Evolutionary conservation across 2,329 filamentous ascomycete species (phyloP), one percentile per base, ranked within the genome.

Genomic region (Neurospora sp.): DNA sequence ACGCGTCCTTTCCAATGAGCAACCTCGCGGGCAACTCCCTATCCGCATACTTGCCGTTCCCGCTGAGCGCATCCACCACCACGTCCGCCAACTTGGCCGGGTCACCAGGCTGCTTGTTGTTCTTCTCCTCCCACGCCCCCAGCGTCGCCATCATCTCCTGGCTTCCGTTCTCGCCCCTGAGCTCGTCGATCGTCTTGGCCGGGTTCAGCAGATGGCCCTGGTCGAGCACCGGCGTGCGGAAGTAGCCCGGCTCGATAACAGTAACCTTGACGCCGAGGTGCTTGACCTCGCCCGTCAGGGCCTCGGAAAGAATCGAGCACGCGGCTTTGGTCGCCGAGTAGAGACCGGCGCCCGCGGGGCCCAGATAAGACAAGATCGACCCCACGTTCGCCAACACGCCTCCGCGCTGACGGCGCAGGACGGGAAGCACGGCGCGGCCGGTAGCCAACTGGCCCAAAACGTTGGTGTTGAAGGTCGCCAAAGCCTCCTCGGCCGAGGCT

Each of bases 261-360:
- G 67, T 69, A 42, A 69, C 68, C 68, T 68, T 40, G 67, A 73
- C 70, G 4, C 72, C 72, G 8, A 73, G 70, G 11, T 36, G 66
- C n/a, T 67, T 66, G 66, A 73, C 38, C 52, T 73, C 71, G 2
- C 68, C 69, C 33, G 66, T 68, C 8, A 73, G 38, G 9, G 69
- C 68, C 38, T 69, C 33, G 9, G 19, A 40, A 3, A 42, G 23
- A 46, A 58, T 68, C 3, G 68, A 69, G 6, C 70, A 46, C 10
- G 70, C 70, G 1, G 70, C 72, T 28, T 73, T 73, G 69, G 72
- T 70, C 1, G 67, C 62, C 39, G 68, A 70, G 69, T 73, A 73
- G 33, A 73, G 58, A 33, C 69, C 69, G 68, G 38, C 67, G 69
- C 69, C 68, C 66, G 62, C 46, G 39, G 69, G 68, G 7, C 69